These are phyloP conservation scores for Corniculantispora saksenae DNA, from an alignment of 2,329 filamentous ascomycete genomes.

Conservation along the genomic window DNA sequence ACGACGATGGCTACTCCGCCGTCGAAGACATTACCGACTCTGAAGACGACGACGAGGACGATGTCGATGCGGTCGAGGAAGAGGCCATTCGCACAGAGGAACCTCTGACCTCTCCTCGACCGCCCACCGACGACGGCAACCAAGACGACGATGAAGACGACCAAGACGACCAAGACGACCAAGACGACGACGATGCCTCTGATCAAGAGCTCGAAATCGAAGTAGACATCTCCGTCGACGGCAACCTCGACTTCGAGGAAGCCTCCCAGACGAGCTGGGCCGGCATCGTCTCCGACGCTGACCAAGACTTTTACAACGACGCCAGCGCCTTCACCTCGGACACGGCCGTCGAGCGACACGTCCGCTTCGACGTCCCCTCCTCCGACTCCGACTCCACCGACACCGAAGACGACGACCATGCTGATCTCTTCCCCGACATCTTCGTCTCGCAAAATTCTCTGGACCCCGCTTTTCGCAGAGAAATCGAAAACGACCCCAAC, in stretches of 20 bases:
- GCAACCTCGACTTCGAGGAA: constrained; percentile 38
- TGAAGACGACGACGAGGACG: constrained; percentile 75
- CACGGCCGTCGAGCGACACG: constrained; percentile 56
- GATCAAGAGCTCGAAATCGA: not conserved
- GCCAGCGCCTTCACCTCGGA: constrained; percentile 46
- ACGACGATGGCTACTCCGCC: constrained; percentile 71
- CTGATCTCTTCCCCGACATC: constrained; percentile 73
- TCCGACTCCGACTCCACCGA: constrained; percentile 69
- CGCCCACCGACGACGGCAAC: constrained; percentile 39
- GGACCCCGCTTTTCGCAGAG: constrained; percentile 70
- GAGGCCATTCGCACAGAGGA: constrained; percentile 63
- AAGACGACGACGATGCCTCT: constrained; percentile 39
- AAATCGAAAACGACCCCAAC: constrained; percentile 69
- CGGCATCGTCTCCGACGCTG: constrained; percentile 54
- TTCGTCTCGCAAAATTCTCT: constrained; percentile 75
- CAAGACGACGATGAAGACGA: constrained; percentile 44
- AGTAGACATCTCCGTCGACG: constrained; percentile 28
- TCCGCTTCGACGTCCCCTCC: constrained; percentile 70
- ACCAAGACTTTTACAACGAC: constrained; percentile 44
- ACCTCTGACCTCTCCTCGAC: constrained; percentile 52
- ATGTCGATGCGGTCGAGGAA: constrained; percentile 78
- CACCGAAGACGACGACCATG: constrained; percentile 60
- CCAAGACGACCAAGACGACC: constrained; percentile 38
- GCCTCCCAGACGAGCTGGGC: constrained; percentile 53
- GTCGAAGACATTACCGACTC: constrained; percentile 80